phyloP scores from a whole-genome alignment of 2,329 filamentous ascomycete genomes.

The Orbilia blumenaviensis region DNA sequence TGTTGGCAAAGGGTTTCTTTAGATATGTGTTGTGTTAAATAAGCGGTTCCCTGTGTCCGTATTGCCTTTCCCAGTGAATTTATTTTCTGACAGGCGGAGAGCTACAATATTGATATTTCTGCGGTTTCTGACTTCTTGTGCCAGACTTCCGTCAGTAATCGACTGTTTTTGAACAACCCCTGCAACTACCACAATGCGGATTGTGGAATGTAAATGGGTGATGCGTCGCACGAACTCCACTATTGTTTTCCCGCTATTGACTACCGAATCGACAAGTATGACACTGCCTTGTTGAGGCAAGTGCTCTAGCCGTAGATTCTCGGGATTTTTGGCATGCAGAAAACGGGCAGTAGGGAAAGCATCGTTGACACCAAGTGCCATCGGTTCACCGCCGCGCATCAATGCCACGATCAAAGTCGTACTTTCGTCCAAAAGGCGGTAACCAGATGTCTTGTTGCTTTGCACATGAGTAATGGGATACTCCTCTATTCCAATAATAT shows the following conservation, averaged over 20 bases:
- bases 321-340: constrained; percentile 62
- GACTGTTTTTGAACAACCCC: constrained; percentile 66
- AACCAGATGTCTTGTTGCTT: constrained; percentile 63
- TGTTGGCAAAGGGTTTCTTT: constrained; percentile 56
- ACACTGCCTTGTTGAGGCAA: constrained; percentile 62
- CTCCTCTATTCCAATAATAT: constrained; percentile 66
- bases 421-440: constrained; percentile 64
- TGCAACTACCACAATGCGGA: constrained; percentile 67
- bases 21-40: constrained; percentile 68
- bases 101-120: constrained; percentile 64
- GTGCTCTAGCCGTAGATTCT: constrained; percentile 63
- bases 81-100: constrained; percentile 68
- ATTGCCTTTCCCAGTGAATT: constrained; percentile 65
- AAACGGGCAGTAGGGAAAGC: constrained; percentile 67
- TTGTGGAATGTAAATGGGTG: constrained; percentile 60
- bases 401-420: constrained; percentile 68
- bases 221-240: constrained; percentile 65
- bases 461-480: constrained; percentile 67
- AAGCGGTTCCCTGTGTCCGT: constrained; percentile 71
- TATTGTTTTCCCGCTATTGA: constrained; percentile 68
- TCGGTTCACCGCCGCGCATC: constrained; percentile 72
- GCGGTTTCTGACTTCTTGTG: constrained; percentile 53
- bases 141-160: constrained; percentile 57
- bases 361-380: constrained; percentile 69
- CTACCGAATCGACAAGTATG: constrained; percentile 69